Conservation (phyloP, 768 basidiomycete species). For the Peribolospora baueri region DNA sequence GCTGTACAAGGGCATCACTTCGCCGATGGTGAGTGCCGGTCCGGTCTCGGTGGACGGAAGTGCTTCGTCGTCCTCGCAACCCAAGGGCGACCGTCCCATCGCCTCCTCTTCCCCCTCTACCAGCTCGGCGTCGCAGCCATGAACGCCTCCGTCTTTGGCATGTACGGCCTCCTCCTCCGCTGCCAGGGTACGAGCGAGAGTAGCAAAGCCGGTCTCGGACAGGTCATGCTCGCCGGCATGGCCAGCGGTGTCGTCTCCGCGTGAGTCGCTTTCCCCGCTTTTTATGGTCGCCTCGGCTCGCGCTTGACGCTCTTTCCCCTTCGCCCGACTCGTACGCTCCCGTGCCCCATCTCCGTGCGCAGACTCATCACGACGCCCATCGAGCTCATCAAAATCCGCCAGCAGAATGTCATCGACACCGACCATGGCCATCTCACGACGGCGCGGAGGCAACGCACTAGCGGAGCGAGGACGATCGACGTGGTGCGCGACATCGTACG, state of each 20-base stretch:
- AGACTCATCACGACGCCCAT: constrained; percentile 59
- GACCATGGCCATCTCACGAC: not conserved
- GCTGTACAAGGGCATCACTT: constrained; percentile 50
- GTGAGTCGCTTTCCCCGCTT: constrained; percentile 26
- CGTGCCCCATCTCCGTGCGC: not conserved
- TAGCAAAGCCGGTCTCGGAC: constrained; percentile 36
- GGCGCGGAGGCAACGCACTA: not conserved
- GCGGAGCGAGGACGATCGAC: constrained; percentile 25
- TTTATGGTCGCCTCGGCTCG: not conserved
- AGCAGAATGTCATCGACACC: constrained; percentile 31
- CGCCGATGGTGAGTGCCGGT: constrained; percentile 40
- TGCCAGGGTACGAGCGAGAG: constrained; percentile 30
- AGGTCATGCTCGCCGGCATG: constrained; percentile 53
- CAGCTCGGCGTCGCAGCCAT: constrained; percentile 47
- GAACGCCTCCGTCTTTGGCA: constrained; percentile 69
- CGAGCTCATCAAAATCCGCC: constrained; percentile 69
- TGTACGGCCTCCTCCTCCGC: constrained; percentile 55
- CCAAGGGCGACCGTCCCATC: not conserved
- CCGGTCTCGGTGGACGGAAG: not conserved
- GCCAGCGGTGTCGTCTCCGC: constrained; percentile 56
- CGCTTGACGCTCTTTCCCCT: not conserved
- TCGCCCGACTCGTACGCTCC: not conserved
- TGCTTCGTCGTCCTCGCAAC: not conserved
- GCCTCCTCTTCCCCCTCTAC: not conserved
- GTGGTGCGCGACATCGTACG: constrained; percentile 36